Base-by-base conservation (phyloP, 805 yeast genomes). In the Candida fluviatilis region DNA sequence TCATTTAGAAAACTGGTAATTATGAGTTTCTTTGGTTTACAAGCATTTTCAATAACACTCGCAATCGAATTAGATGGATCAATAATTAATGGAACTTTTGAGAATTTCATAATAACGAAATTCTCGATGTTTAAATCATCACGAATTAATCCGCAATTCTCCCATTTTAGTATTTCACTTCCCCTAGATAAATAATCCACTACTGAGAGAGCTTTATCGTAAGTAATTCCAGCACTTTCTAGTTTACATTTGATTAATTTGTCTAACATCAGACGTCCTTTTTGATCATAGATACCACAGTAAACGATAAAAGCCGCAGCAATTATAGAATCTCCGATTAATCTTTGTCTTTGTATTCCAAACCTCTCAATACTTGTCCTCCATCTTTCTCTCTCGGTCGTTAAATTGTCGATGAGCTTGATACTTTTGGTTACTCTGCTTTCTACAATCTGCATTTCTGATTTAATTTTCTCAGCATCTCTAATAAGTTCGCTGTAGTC, bases 361-460 rank as follows among this genome's bases (percentile, higher is more conserved):
- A 81, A 88, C 15, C 66, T 66, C 6, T 60, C 54, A n/a, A 80
- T 71, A 28, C 79, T 76, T 1, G 45, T 51, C n/a, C 72, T 60
- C 98, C 98, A 90, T 51, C 97, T 71, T 4, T 64, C 57, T 46
- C 84, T 73, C 55, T 90, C 98, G 1, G 58, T 57, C 0, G 82
- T 72, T 43, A 90, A 66, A 46, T 77, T 79, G 4, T 76, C 80
- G 21, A 90, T 62, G 29, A 91, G 64, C 10, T 64, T 54, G 40
- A 75, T 58, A 41, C 96, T 83, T 30, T 95, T 66, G 1, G 54
- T 58, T 1, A 87, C 83, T 42, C 78, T 84, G 2, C 35, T 37
- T 41, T 78, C 77, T 6, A 88, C 91, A 1, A 52, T 48, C 2
- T 56, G 55, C 82, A 90, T 83, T 51, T 87, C 91, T 1, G 65